A percentile compares a stretch with the other conserved stretches of the same genome.
These are phyloP conservation scores for Fusarium illudens DNA, from an alignment of 2,329 filamentous ascomycete genomes.

Conservation along the genomic window DNA sequence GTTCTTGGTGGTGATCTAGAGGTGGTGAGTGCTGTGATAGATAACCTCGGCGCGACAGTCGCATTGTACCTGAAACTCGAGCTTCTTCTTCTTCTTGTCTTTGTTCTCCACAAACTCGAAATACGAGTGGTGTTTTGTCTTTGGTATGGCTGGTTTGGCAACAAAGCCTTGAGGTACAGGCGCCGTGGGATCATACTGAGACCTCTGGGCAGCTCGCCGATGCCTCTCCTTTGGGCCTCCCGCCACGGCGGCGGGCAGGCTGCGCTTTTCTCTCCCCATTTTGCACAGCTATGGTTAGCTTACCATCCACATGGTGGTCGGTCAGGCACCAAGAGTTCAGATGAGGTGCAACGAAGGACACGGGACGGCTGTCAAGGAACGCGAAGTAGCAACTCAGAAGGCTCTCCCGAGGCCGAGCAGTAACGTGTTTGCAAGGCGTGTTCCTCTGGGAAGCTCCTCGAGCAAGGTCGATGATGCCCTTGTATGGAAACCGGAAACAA, in stretches of 20 bases:
- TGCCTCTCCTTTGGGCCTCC: constrained; percentile 50
- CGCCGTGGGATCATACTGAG: constrained; percentile 46
- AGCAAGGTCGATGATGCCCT: constrained; percentile 13
- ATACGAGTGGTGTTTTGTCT: constrained; percentile 67
- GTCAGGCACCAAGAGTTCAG: constrained; percentile 22
- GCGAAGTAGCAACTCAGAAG: constrained; percentile 30
- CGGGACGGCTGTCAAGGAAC: constrained; percentile 19
- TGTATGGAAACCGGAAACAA: constrained; percentile 1
- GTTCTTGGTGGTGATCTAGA: constrained; percentile 61
- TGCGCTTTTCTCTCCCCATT: constrained; percentile 51
- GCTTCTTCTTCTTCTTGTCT: constrained; percentile 70
- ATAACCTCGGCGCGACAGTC: constrained; percentile 27
- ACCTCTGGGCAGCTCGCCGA: constrained; percentile 45
- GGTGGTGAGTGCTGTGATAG: constrained; percentile 42
- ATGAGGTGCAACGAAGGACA: constrained; percentile 16
- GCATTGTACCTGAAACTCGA: constrained; percentile 66
- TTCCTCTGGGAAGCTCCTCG: constrained; percentile 19
- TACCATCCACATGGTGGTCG: constrained; percentile 39
- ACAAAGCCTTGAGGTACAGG: constrained; percentile 48
- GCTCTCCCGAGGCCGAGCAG: constrained; percentile 25
- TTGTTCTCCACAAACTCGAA: constrained; percentile 72
- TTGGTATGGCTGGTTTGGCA: constrained; percentile 52
- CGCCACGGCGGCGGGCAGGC: constrained; percentile 42
- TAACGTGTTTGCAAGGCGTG: constrained; percentile 18
- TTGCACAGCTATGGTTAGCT: constrained; percentile 39